A percentile compares a stretch with the other conserved stretches of the same genome.
phyloP scores from a whole-genome alignment of 306 rosid species.

The Rosa rugosa region DNA sequence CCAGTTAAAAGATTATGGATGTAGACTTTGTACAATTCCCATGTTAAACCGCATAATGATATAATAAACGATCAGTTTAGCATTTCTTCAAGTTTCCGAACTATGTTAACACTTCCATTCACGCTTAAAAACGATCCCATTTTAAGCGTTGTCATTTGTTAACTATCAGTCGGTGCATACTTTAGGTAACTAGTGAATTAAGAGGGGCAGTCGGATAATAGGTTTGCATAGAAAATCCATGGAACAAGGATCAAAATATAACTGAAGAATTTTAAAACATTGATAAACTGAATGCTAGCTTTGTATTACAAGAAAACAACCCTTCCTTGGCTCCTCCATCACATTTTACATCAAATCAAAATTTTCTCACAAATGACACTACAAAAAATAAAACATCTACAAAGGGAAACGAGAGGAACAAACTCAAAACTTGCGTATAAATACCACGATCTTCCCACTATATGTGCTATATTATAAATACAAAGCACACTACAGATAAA shows the following conservation, averaged over 20 bases:
- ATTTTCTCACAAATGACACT: conserved; percentile 15
- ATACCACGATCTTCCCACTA: conserved; percentile 17
- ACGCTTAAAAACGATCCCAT: neutral
- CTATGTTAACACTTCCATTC: neutral
- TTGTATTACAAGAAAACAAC: conserved; percentile 9
- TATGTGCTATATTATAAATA: conserved; percentile 25
- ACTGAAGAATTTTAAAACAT: neutral
- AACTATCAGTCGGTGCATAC: no score
- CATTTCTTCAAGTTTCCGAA: neutral
- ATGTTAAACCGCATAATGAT: neutral
- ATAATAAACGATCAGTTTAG: neutral
- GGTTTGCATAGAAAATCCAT: neutral
- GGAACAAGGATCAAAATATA: neutral
- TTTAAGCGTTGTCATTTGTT: neutral
- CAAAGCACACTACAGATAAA: conserved; percentile 19
- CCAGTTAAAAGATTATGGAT: neutral
- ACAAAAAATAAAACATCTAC: conserved; percentile 12
- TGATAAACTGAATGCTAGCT: neutral
- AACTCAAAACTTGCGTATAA: conserved; percentile 7
- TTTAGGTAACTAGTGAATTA: no score
- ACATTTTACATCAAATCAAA: conserved; percentile 23
- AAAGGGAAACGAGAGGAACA: neutral
- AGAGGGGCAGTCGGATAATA: neutral
- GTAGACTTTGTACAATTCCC: neutral
- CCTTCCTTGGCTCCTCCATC: neutral